Conservation (phyloP, 768 basidiomycete species). For the Daedalea quercina region DNA sequence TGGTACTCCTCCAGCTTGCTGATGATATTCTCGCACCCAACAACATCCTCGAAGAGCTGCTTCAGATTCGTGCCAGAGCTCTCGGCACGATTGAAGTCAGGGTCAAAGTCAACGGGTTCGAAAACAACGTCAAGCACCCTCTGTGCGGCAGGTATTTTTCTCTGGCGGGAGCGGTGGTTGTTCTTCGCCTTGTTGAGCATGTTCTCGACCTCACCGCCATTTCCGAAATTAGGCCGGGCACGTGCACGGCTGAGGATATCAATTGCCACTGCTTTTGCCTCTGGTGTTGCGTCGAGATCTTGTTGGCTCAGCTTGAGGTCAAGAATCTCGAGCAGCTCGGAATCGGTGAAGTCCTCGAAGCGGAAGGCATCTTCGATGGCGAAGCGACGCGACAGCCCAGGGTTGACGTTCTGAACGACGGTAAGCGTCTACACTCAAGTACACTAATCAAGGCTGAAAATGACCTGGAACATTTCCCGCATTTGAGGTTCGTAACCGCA, state of each 20-base stretch:
- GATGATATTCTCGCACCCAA: slow-evolving; percentile 52
- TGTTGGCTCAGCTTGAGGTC: slow-evolving; percentile 50
- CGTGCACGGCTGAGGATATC: slow-evolving; percentile 28
- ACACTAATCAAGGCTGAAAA: slow-evolving; percentile 1
- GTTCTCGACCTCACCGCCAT: slow-evolving; percentile 27
- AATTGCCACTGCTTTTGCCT: slow-evolving; percentile 51
- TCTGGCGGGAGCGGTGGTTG: slow-evolving; percentile 18
- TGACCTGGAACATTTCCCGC: slow-evolving; percentile 68
- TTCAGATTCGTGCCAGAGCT: slow-evolving; percentile 44
- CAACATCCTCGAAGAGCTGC: slow-evolving; percentile 55
- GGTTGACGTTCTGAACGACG: slow-evolving; percentile 53
- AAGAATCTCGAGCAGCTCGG: slow-evolving; percentile 45
- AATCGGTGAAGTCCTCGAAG: slow-evolving; percentile 59
- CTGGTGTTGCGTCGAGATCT: slow-evolving; percentile 48
- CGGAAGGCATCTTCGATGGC: slow-evolving; percentile 61
- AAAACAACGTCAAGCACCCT: slow-evolving; percentile 22
- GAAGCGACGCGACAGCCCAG: slow-evolving; percentile 60
- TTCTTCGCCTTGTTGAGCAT: slow-evolving; percentile 21
- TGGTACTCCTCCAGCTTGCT: slow-evolving; percentile 46
- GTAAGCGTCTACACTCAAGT: neutral
- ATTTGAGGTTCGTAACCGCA: slow-evolving; percentile 63
- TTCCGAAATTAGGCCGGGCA: slow-evolving; percentile 27
- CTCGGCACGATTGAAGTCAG: slow-evolving; percentile 44
- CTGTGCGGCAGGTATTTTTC: slow-evolving; percentile 10
- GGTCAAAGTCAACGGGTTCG: slow-evolving; percentile 52